Evolutionary conservation across 2,329 filamentous ascomycete species (phyloP), one percentile per base, ranked within the genome.

Genomic region (Dactylellina sp.): DNA sequence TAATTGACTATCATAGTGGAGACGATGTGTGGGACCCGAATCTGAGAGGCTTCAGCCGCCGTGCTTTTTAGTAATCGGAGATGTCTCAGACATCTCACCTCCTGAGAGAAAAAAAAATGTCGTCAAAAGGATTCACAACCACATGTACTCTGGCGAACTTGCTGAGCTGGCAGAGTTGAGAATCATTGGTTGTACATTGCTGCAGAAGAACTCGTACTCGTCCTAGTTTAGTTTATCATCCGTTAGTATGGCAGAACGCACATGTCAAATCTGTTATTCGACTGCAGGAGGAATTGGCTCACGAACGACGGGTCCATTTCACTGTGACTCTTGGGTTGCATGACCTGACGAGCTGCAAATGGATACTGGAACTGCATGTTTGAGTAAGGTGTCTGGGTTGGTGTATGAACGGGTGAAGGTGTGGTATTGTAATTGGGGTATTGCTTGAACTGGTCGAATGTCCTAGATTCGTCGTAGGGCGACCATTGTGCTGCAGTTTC

Each of bases 271-370:
- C 22, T 18, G 39, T 37, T 14, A 56, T 12, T 42, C 32, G 18
- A 39, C 39, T 18, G 39, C 18, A 57, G 53, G 56, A 59, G 46
- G 55, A 62, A 72, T 22, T 72, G 68, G 68, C 68, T 72, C 68
- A 72, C 68, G 68, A 72, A 72, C 68, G 68, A 72, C 68, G 60
- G 60, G 56, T 72, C 68, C 68, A 72, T 72, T 65, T 72, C 60
- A 59, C 59, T 47, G 24, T 62, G 52, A 47, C 55, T 61, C 53
- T 65, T 72, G 60, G 68, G 68, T 57, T 72, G 68, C 55, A 64
- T 65, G n/a, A 63, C 68, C 68, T 64, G 68, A 47, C 68, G 68
- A 72, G 68, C 55, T 37, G 60, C 55, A 52, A 60, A 72, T 60
- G 68, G 68, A 64, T 72, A 65, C 68, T 72, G 68, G 18, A 60